phyloP scores from a whole-genome alignment of 352 stramenopile species.

The Globisporangium paddicum region DNA sequence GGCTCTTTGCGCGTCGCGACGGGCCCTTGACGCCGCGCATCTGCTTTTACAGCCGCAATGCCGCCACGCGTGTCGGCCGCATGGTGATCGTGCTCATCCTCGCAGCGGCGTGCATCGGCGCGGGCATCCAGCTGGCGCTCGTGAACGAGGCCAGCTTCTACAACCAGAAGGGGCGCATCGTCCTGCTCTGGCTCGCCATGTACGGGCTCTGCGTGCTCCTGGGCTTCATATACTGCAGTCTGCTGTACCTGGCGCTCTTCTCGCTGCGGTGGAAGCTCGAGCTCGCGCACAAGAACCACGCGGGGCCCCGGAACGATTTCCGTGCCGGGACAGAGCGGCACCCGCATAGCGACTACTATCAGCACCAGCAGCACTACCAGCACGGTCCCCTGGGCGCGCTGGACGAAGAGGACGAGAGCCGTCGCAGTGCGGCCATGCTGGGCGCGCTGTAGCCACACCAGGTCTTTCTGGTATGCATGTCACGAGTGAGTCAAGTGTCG shows the following conservation, averaged over 20 bases:
- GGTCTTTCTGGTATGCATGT: not conserved
- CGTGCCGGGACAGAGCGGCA: not conserved
- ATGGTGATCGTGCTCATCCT: slow-evolving; percentile 27
- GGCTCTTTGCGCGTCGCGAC: slow-evolving; percentile 34
- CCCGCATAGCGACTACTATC: not conserved
- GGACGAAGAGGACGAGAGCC: not conserved
- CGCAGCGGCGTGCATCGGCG: slow-evolving; percentile 25
- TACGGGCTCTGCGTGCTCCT: slow-evolving; percentile 38
- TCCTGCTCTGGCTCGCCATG: slow-evolving; percentile 42
- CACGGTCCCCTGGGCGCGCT: not conserved
- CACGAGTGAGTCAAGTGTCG: not conserved
- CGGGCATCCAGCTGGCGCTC: slow-evolving; percentile 29
- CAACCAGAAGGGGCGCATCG: slow-evolving; percentile 22
- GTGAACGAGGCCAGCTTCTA: slow-evolving; percentile 35
- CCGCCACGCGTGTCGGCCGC: slow-evolving; percentile 35
- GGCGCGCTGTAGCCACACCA: not conserved
- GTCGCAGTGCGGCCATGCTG: not conserved
- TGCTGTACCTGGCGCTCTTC: slow-evolving; percentile 39
- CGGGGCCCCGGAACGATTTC: not conserved
- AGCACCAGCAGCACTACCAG: not conserved
- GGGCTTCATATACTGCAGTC: slow-evolving; percentile 42
- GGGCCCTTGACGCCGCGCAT: slow-evolving; percentile 25
- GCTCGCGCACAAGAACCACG: slow-evolving; percentile 2
- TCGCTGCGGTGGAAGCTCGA: slow-evolving; percentile 34
- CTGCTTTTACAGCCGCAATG: slow-evolving; percentile 21